Evolutionary conservation across 179 eudicot species (phyloP), one percentile per base, ranked within the genome.

Genomic region (Carnegiea gigantea): DNA sequence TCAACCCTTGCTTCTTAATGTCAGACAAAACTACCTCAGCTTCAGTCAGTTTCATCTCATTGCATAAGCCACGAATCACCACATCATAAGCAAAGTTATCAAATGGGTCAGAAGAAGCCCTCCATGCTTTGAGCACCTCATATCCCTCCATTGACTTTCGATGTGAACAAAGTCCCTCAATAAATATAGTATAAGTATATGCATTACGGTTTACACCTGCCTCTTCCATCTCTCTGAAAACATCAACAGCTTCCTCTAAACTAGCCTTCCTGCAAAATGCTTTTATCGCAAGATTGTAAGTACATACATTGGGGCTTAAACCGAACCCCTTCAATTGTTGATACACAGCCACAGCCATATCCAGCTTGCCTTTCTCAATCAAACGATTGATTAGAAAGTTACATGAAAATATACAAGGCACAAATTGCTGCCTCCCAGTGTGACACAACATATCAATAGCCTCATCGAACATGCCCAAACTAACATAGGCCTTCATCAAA

Each of bases 261-360:
- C 82, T 36, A 57, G 91, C 91, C 68, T 82, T 89, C 46, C 84
- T 86, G 85, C 89, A 91, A 60, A 84, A 87, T 49, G 89, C 98
- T 85, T 90, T 91, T 4, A 93, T 83, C 75, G 88, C 77, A 78
- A 92, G 87, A 78, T 89, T 86, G 78, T 88, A 92, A 53, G 96
- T 91, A 76, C 88, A 91, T 20, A 86, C 87, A 84, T 92, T 89
- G 10, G 92, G 92, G 78, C 40, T 65, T 54, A 84, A 64, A 33
- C 86, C 88, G 77, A 85, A 73, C 79, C 79, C 80, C 89, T 84
- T 85, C 40, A 93, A 76, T 60, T 91, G 94, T 26, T 60, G 82
- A 78, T 85, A 93, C 38, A 89, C 74, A 73, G 94, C 88, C 78
- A 87, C 77, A 28, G 86, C 86, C 79, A 43, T 85, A 43, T 90